A percentile compares a stretch with the other conserved stretches of the same genome.
Evolutionary conservation across 2,329 filamentous ascomycete genomes (phyloP).

Genomic region (Dactylonectria estremocensis): DNA sequence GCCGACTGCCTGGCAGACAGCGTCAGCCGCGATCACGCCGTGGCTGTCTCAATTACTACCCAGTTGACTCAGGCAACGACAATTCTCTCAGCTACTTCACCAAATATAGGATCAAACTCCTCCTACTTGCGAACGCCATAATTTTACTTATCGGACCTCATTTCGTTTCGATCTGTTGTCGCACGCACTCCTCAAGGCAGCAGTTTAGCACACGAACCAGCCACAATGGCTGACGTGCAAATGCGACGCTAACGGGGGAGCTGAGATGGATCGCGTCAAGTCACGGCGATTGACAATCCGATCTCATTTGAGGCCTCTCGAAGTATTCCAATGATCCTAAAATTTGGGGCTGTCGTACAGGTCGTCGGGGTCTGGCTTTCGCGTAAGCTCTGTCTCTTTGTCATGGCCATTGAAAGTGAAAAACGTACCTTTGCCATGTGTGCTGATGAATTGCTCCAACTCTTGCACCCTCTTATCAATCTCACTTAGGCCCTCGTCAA

Average conservation of each 20-base stretch:
- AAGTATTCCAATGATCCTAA: not conserved
- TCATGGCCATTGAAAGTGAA: too few relatives aligned
- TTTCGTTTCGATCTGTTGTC: not conserved
- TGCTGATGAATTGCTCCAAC: constrained; percentile 66
- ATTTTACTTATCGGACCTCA: not conserved
- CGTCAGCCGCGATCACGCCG: not conserved
- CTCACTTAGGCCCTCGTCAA: constrained; percentile 64
- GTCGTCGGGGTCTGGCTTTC: constrained; percentile 17
- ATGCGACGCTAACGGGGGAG: not conserved
- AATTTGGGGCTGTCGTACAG: constrained; percentile 43
- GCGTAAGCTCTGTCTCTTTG: too few relatives aligned
- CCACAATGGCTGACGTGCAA: not conserved
- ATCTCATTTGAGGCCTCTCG: not conserved
- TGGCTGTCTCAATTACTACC: not conserved
- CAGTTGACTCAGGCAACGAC: not conserved
- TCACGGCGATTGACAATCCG: not conserved
- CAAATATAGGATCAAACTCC: not conserved
- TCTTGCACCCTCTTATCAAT: constrained; percentile 65
- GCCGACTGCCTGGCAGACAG: not conserved
- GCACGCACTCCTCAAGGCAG: constrained; percentile 11
- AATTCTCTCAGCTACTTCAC: not conserved
- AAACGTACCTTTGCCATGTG: constrained; percentile 64
- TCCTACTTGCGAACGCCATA: not conserved
- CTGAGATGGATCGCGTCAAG: not conserved
- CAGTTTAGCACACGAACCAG: constrained; percentile 6